These are phyloP conservation scores for Backusella luteola DNA, from an alignment of 192 early-diverging fungal species.

Conservation along the genomic window DNA sequence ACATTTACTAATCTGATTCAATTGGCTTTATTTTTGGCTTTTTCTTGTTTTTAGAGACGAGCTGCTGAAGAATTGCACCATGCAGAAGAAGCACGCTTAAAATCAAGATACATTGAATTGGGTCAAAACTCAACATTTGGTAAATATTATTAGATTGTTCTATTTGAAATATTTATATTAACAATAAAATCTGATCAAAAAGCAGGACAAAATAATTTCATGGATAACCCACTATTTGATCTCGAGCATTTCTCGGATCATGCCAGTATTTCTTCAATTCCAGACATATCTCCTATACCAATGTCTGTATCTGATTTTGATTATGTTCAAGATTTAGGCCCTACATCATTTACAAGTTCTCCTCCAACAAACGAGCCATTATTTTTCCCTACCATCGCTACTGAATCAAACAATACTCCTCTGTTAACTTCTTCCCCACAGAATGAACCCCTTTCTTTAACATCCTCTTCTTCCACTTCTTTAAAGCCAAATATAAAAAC, in stretches of 20 bases:
- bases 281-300: neutral
- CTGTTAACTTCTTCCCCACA: neutral
- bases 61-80: conserved; percentile 9
- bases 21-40: neutral
- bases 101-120: conserved; percentile 7
- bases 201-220: neutral
- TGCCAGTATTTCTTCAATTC: neutral
- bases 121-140: neutral
- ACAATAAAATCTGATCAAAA: neutral
- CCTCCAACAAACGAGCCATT: neutral
- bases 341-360: conserved; percentile 1
- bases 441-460: neutral
- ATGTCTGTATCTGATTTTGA: neutral
- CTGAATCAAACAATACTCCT: neutral
- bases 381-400: neutral
- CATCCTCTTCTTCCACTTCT: neutral
- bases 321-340: neutral
- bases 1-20: neutral
- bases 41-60: neutral
- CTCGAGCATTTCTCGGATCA: conserved; percentile 1
- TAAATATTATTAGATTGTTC: neutral
- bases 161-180: neutral
- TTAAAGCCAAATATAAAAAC: neutral
- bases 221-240: conserved; percentile 5
- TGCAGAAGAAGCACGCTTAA: conserved; percentile 12